Evolutionary conservation across 1,284 basidiomycete genomes (phyloP), one percentile per base, ranked within the genome.

Genomic region (Grifola frondosa): DNA sequence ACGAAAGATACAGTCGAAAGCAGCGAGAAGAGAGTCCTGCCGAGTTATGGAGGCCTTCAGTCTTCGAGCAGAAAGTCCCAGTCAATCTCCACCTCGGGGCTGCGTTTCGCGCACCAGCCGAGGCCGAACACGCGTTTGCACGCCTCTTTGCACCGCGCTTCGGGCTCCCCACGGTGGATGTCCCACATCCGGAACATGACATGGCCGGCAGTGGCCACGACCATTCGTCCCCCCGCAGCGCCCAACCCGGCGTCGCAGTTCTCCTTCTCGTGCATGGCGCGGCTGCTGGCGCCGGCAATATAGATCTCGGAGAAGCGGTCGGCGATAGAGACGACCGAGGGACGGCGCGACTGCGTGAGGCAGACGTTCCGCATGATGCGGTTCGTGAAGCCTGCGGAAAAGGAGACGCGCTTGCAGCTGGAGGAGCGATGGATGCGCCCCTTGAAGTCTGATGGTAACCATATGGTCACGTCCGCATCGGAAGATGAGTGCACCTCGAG

Each of bases 121-220:
- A 63, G 57, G 23, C 80, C 69, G 59, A 85, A 83, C 50, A 87
- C 69, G 43, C 80, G 73, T 62, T 78, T 82, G 59, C 83, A 67
- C 2, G 71, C 67, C 64, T 86, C 84, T 61, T 74, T 77, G 50
- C 74, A 73, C 25, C 66, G 42, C 44, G 73, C 77, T 60, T 88
- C 85, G 11, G 83, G 77, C 37, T 76, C 69, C 46, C 75, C 71
- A 11, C 78, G 76, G 50, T 75, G 71, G 45, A 84, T 74, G 58
- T 88, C 83, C 86, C 86, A 88, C 84, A 88, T 87, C 23, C 80
- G 78, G 62, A 88, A 84, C 3, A 71, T 75, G 41, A 88, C 73
- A 26, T 61, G 65, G 8, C 85, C 85, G 12, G 57, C 54, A 17
- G 84, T 84, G 35, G 67, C 65, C 4, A 88, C 71, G 32, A 80